Evolutionary conservation across 495 filamentous ascomycete species (phyloP).

Genomic region (Trichoderma reesei): DNA sequence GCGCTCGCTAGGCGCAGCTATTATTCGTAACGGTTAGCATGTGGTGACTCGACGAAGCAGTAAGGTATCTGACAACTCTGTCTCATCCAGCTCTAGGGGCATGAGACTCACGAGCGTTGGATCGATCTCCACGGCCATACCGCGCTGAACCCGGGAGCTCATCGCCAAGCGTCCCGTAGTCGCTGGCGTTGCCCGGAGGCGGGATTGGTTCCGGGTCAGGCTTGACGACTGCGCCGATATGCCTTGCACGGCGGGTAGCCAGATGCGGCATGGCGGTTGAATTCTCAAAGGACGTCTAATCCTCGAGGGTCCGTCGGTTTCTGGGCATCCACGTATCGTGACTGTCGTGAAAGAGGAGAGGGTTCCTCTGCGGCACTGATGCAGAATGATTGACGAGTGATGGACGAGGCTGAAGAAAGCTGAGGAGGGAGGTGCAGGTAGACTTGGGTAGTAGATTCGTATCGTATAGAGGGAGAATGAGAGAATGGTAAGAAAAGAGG

Average conservation of each 20-base stretch:
- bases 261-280: background rate
- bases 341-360: background rate
- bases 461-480: too few relatives aligned
- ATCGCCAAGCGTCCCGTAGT: background rate
- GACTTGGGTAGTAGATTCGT: too few relatives aligned
- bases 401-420: too few relatives aligned
- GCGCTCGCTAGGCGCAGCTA: slow-evolving; percentile 10
- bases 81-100: too few relatives aligned
- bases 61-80: background rate
- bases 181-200: background rate
- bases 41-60: background rate
- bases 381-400: too few relatives aligned
- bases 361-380: too few relatives aligned
- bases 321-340: background rate
- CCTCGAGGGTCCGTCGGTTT: background rate
- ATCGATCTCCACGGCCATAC: background rate
- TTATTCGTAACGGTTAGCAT: background rate
- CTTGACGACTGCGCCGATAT: background rate
- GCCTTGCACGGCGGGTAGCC: background rate
- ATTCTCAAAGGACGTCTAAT: background rate
- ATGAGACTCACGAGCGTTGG: slow-evolving; percentile 1
- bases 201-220: background rate
- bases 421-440: too few relatives aligned
- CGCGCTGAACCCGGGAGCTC: background rate
- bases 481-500: background rate